Conservation (phyloP, 768 basidiomycete genomes). For the Lyophyllum atratum region DNA sequence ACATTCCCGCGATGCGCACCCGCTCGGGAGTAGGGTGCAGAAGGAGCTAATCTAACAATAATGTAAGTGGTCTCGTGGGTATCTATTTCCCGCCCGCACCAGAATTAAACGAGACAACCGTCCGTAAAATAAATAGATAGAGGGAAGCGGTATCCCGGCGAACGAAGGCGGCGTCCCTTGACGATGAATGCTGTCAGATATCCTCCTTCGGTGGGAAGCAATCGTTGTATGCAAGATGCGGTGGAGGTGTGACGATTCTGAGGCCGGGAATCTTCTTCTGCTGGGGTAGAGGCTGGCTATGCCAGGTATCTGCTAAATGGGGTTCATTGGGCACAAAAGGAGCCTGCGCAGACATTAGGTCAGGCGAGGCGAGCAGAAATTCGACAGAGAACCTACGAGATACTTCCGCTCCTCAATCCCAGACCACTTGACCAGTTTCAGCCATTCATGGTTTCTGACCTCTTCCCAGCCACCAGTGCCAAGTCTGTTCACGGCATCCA, state of each 20-base stretch:
- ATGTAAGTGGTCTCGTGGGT: not conserved
- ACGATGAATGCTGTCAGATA: not conserved
- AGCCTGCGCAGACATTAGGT: conserved; percentile 32
- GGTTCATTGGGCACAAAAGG: conserved; percentile 37
- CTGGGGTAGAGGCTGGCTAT: conserved; percentile 36
- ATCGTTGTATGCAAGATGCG: conserved; percentile 37
- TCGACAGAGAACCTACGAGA: conserved; percentile 37
- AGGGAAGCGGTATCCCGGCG: not conserved
- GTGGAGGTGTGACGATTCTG: conserved; percentile 30
- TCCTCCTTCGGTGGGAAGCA: conserved; percentile 26
- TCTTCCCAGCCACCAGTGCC: conserved; percentile 34
- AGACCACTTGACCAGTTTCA: conserved; percentile 47
- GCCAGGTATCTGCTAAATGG: conserved; percentile 33
- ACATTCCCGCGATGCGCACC: not conserved
- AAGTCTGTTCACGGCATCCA: conserved; percentile 38
- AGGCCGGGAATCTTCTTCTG: conserved; percentile 41
- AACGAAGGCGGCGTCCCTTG: not conserved
- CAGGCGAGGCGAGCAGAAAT: not conserved
- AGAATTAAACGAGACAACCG: not conserved
- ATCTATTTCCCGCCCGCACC: not conserved
- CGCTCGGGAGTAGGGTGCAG: not conserved
- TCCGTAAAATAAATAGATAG: too few relatives aligned
- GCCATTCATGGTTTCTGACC: conserved; percentile 46
- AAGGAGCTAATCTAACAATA: not conserved
- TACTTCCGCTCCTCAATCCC: conserved; percentile 44